These are phyloP conservation scores for Aspergillus calidoustus DNA, from an alignment of 2,329 filamentous ascomycete genomes.

Conservation along the genomic window DNA sequence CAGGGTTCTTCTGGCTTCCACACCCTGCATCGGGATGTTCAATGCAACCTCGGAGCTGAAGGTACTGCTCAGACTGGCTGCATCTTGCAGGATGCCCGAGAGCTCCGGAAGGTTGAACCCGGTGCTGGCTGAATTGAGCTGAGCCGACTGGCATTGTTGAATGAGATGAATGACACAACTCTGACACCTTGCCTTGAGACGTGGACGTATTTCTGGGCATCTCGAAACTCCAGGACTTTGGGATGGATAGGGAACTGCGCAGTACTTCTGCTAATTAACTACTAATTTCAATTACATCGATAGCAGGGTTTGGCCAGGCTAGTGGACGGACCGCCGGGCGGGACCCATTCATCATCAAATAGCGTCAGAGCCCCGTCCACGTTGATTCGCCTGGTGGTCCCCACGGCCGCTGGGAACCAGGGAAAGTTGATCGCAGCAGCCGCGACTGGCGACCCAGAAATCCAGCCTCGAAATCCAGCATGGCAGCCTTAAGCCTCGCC, in stretches of 20 bases:
- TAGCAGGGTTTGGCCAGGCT: constrained; percentile 24
- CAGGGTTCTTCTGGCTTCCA: constrained; percentile 2
- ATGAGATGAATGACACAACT: constrained; percentile 1
- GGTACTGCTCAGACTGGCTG: constrained; percentile 22
- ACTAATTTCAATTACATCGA: neutral
- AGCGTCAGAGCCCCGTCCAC: constrained; percentile 11
- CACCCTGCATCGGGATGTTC: constrained; percentile 18
- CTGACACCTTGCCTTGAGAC: neutral
- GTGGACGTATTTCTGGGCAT: neutral
- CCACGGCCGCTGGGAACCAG: constrained; percentile 1
- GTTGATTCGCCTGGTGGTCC: constrained; percentile 20
- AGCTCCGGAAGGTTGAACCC: constrained; percentile 12
- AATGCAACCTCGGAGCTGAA: constrained; percentile 20
- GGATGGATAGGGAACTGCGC: neutral
- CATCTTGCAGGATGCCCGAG: constrained; percentile 24
- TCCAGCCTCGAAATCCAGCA: neutral
- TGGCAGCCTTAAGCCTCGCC: neutral
- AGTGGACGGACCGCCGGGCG: constrained; percentile 27
- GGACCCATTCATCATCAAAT: constrained; percentile 19
- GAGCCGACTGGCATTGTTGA: neutral
- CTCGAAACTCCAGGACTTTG: neutral
- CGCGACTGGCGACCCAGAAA: constrained; percentile 30
- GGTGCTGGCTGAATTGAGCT: constrained; percentile 10
- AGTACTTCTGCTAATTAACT: neutral
- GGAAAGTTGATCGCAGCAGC: constrained; percentile 22